Conservation (phyloP, 2,329 filamentous ascomycete genomes). For the Pestalotiopsis sp. region DNA sequence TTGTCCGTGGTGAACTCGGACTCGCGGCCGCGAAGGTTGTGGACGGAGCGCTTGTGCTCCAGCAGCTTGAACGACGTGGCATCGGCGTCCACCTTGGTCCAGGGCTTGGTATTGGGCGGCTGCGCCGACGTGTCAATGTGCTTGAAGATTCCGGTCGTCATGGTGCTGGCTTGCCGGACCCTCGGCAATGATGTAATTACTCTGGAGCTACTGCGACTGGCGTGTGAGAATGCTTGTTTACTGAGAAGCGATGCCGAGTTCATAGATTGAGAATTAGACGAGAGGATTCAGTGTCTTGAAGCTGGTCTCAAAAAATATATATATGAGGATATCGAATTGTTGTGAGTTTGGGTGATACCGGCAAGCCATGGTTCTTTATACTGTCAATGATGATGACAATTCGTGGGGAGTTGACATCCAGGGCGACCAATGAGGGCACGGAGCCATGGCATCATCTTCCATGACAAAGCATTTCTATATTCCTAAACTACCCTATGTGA, state of each 20-base stretch:
- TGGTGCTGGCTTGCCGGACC: slow-evolving; percentile 32
- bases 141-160: slow-evolving; percentile 62
- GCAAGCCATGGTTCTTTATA: background rate
- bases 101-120: slow-evolving; percentile 51
- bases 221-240: background rate
- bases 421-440: slow-evolving; percentile 7
- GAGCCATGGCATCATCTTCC: slow-evolving; percentile 1
- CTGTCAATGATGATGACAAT: background rate
- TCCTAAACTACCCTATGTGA: background rate
- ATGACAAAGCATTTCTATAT: slow-evolving; percentile 7
- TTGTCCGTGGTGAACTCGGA: slow-evolving; percentile 57
- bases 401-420: background rate
- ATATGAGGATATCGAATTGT: background rate
- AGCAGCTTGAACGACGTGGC: slow-evolving; percentile 54
- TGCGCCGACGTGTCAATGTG: slow-evolving; percentile 61
- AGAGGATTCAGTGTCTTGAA: background rate
- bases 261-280: background rate
- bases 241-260: background rate
- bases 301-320: background rate
- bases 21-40: slow-evolving; percentile 56
- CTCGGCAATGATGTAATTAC: slow-evolving; percentile 4
- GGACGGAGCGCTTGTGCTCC: slow-evolving; percentile 48
- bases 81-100: slow-evolving; percentile 66
- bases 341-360: background rate
- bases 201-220: background rate